Evolutionary conservation across 2,329 filamentous ascomycete species (phyloP).

Genomic region (Corynespora cassiicola): DNA sequence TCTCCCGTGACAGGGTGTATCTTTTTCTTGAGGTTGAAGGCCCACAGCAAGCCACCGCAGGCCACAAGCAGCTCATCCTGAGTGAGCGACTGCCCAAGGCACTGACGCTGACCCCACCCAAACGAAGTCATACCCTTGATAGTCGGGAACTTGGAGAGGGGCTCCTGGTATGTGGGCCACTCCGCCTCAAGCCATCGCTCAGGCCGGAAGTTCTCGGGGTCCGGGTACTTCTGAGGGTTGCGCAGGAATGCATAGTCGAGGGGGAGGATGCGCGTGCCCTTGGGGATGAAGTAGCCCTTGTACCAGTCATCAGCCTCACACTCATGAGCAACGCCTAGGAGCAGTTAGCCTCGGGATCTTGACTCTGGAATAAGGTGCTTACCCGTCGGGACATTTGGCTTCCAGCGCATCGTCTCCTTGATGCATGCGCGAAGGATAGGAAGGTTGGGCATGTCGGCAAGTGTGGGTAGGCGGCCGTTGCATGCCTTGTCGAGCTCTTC

Average conservation of each 20-base stretch:
- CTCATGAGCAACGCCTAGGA: constrained; percentile 57
- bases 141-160: constrained; percentile 67
- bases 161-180: constrained; percentile 71
- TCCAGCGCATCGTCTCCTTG: constrained; percentile 54
- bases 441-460: constrained; percentile 49
- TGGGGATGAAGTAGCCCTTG: constrained; percentile 57
- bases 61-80: constrained; percentile 62
- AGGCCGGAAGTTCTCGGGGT: constrained; percentile 68
- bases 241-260: constrained; percentile 45
- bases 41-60: constrained; percentile 58
- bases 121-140: constrained; percentile 70
- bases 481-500: constrained; percentile 40
- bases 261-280: constrained; percentile 50
- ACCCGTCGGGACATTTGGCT: constrained; percentile 54
- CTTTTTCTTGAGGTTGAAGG: constrained; percentile 58
- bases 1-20: constrained; percentile 49
- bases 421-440: constrained; percentile 56
- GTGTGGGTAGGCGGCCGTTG: constrained; percentile 30
- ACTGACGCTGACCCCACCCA: constrained; percentile 68
- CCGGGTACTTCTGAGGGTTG: constrained; percentile 65
- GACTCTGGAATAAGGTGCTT: constrained; percentile 17
- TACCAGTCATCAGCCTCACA: constrained; percentile 60
- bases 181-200: constrained; percentile 68
- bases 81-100: constrained; percentile 67
- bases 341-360: constrained; percentile 4